Evolutionary conservation across 1,139 yeast species (phyloP), one percentile per base, ranked within the genome.

Genomic region (Magnusiomyces suaveolens): DNA sequence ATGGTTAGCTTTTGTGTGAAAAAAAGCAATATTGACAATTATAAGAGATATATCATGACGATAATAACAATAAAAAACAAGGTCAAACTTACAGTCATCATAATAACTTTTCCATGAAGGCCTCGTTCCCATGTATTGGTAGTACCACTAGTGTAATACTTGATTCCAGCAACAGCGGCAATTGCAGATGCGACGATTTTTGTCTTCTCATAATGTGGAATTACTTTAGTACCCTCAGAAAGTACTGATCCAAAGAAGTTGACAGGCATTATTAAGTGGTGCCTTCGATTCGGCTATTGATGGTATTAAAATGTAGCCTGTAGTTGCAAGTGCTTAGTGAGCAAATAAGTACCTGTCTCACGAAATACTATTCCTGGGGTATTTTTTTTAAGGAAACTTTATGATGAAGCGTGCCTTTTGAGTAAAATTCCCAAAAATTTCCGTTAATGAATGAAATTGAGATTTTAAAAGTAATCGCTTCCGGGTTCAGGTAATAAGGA

Each of bases 61-160:
- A n/a, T n/a, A n/a, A 38, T n/a, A 14, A 21, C 21, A 10, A 21
- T 26, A 43, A 25, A 8, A 41, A 18, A 6, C 18, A 41, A 41
- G 12, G 2, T 23, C 21, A 18, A 14, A 51, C 53, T 38, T 46
- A 51, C 74, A 0, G 90, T 84, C 12, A 84, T 74, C 51, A 92
- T 74, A 62, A 81, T 87, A 12, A 92, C 97, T 62, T 84, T 82
- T 1, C 98, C 97, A 66, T 92, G 96, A 69, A 92, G 72, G 60
- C 89, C 90, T 57, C 97, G 76, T 60, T 87, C 95, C 95, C 96
- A 89, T 0, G 89, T 85, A 69, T 89, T 92, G 25, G 77, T 63
- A 1, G 87, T 69, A 2, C 97, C 97, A 43, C 83, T 78, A 63
- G 84, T 83, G 71, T 85, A 87, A 66, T 80, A 80, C 66, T 90